Evolutionary conservation across 495 filamentous ascomycete genomes (phyloP).

Genomic region (Xylaria castorea): DNA sequence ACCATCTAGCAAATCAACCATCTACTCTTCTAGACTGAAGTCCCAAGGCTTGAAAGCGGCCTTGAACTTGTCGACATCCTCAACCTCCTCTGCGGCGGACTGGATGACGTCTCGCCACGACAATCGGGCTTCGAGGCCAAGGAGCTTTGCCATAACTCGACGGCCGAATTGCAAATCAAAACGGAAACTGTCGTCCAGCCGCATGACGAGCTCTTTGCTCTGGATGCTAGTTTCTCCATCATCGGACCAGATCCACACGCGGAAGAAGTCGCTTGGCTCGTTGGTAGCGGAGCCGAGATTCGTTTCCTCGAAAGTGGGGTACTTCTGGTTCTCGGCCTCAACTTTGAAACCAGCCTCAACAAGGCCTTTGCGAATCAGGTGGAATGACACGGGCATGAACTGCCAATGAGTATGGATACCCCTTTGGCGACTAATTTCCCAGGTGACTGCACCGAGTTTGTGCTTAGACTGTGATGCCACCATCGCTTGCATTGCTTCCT

Average conservation of each 20-base stretch:
- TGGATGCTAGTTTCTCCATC: slow-evolving; percentile 49
- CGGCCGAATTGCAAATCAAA: slow-evolving; percentile 72
- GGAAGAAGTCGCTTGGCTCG: slow-evolving; percentile 76
- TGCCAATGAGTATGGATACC: slow-evolving; percentile 96
- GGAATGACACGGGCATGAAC: slow-evolving; percentile 77
- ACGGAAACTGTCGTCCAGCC: slow-evolving; percentile 52
- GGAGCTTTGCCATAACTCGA: slow-evolving; percentile 83
- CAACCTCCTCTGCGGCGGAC: slow-evolving; percentile 74
- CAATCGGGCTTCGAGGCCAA: slow-evolving; percentile 73
- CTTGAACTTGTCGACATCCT: slow-evolving; percentile 82
- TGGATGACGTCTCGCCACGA: slow-evolving; percentile 87
- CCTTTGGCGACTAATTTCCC: slow-evolving; percentile 79
- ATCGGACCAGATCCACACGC: slow-evolving; percentile 78
- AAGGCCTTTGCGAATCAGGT: slow-evolving; percentile 68
- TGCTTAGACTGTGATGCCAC: slow-evolving; percentile 56
- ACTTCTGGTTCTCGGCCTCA: slow-evolving; percentile 77
- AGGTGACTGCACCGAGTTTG: slow-evolving; percentile 81
- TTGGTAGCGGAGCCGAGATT: slow-evolving; percentile 44
- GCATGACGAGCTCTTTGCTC: slow-evolving; percentile 57
- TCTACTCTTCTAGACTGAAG: slow-evolving; percentile 58
- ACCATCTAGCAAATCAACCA: slow-evolving; percentile 20
- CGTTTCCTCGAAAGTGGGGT: slow-evolving; percentile 60
- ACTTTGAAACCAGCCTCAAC: slow-evolving; percentile 86
- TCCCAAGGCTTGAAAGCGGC: slow-evolving; percentile 86
- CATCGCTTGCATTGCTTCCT: slow-evolving; percentile 74